Evolutionary conservation across 2,329 filamentous ascomycete species (phyloP), one percentile per base, ranked within the genome.

Genomic region (Colletotrichum nymphaeae): DNA sequence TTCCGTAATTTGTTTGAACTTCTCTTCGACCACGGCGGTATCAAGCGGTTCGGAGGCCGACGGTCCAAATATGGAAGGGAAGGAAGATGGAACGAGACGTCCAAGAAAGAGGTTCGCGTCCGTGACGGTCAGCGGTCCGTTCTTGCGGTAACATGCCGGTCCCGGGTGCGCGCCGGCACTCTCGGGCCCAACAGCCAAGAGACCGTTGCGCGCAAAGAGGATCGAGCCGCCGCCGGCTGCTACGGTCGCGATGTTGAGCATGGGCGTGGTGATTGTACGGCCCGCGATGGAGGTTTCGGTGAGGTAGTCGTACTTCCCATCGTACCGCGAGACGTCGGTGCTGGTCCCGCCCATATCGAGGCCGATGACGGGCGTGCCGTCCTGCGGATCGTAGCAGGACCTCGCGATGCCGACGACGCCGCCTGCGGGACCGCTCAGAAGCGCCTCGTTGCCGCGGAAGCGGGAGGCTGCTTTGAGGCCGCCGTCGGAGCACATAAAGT

Each of bases 161-260:
- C 93, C 93, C 2, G 93, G 93, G 77, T 94, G 90, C 1, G 93
- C 92, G 24, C 90, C 90, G 1, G 93, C 93, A 59, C 92, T 94
- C 78, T 92, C 91, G 0, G 93, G 93, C 0, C 93, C 93, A 11
- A 94, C 92, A 0, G 92, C 89, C 42, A 94, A 92, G 0, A 95
- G 84, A 0, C 93, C 93, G 70, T 94, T 94, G 64, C 88, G 88
- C 84, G 90, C 94, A 75, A 92, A 90, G 1, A 94, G 83, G 5
- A 87, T 85, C 1, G 83, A 86, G 7, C 87, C 87, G 49, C 87
- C 87, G 4, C 85, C 85, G 22, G 86, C 86, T 8, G 85, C 85
- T 2, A 94, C 93, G 0, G 93, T 94, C 79, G 93, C 93, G 81
- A 94, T 94, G 76, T 94, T 92, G 1, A 94, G 85, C 77, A 94